Percentiles rank a stretch among this genome's conserved stretches.
phyloP scores from a whole-genome alignment of 2,329 filamentous ascomycete species.

The Teratosphaeria epicoccoides region DNA sequence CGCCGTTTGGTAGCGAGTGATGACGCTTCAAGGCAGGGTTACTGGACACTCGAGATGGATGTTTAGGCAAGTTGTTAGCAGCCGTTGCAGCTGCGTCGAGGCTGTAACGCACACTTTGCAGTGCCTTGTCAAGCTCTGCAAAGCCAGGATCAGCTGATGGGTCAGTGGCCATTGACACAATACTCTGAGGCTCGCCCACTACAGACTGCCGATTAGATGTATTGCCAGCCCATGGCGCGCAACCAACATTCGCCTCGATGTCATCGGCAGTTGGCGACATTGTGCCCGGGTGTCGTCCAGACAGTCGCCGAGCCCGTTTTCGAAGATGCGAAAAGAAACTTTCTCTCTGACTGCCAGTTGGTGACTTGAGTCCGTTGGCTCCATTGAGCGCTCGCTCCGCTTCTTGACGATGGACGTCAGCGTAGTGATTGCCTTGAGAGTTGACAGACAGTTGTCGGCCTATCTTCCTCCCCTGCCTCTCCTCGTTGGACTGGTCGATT shows the following conservation, averaged over 20 bases:
- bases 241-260: slow-evolving; percentile 71
- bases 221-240: slow-evolving; percentile 68
- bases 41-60: slow-evolving; percentile 28
- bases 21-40: slow-evolving; percentile 40
- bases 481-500: slow-evolving; percentile 36
- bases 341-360: slow-evolving; percentile 73
- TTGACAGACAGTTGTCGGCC: slow-evolving; percentile 86
- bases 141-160: slow-evolving; percentile 41
- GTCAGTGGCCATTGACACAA: slow-evolving; percentile 39
- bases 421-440: slow-evolving; percentile 86
- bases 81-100: slow-evolving; percentile 36
- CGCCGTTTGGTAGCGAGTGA: slow-evolving; percentile 35
- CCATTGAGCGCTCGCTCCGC: slow-evolving; percentile 85
- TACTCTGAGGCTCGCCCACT: slow-evolving; percentile 40
- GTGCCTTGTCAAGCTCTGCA: slow-evolving; percentile 50
- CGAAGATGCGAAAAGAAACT: slow-evolving; percentile 96
- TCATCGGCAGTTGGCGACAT: slow-evolving; percentile 74
- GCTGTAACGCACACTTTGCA: slow-evolving; percentile 50
- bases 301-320: slow-evolving; percentile 85
- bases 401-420: slow-evolving; percentile 80
- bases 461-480: slow-evolving; percentile 77
- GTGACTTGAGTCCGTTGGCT: slow-evolving; percentile 62
- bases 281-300: slow-evolving; percentile 70
- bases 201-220: slow-evolving; percentile 70
- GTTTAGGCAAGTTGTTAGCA: slow-evolving; percentile 24